Evolutionary conservation across 805 yeast genomes (phyloP).

Genomic region (Sugiyamaella floridensis): DNA sequence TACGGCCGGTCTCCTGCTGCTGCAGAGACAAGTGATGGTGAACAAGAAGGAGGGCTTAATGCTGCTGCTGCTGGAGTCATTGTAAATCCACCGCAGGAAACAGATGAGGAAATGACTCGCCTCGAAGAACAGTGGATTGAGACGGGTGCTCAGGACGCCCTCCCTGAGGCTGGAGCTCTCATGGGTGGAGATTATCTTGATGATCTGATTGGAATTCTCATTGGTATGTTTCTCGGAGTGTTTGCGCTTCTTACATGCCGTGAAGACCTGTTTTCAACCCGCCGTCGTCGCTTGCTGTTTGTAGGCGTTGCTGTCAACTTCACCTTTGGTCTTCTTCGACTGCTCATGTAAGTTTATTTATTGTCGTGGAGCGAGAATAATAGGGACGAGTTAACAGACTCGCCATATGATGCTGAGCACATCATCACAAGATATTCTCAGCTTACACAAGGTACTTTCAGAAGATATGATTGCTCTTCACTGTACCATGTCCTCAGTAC

Average conservation of each 20-base stretch:
- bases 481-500: too few species aligned
- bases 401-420: too few species aligned
- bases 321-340: constrained; percentile 42
- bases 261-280: constrained; percentile 53
- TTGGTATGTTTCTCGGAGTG: constrained; percentile 74
- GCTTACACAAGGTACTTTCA: too few species aligned
- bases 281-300: constrained; percentile 60
- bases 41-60: not conserved
- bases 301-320: constrained; percentile 68
- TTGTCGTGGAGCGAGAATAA: too few species aligned
- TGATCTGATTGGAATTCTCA: constrained; percentile 57
- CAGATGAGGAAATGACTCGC: constrained; percentile 37
- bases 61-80: constrained; percentile 1
- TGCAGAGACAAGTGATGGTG: constrained; percentile 6
- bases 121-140: constrained; percentile 88
- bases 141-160: constrained; percentile 52
- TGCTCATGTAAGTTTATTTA: not conserved
- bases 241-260: constrained; percentile 54
- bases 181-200: constrained; percentile 52
- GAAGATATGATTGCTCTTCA: too few species aligned
- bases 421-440: too few species aligned
- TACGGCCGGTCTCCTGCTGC: constrained; percentile 40
- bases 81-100: constrained; percentile 12
- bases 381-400: too few species aligned
- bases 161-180: constrained; percentile 40